Evolutionary conservation across 2,329 filamentous ascomycete species (phyloP), one percentile per base, ranked within the genome.

Genomic region (Hypoxylon sp.): DNA sequence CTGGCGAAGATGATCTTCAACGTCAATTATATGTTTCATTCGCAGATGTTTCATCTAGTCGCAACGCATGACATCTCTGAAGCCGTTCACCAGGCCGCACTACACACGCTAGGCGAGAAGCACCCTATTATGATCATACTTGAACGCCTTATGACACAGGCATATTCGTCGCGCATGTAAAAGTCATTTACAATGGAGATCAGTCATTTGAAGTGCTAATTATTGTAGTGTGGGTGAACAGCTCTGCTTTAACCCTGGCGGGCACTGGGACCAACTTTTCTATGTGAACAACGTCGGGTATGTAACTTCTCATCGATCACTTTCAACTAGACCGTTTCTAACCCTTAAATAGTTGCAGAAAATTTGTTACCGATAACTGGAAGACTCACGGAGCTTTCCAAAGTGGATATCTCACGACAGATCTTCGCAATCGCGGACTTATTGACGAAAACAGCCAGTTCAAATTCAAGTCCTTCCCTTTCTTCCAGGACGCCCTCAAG

Each of bases 21-120:
- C 51, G 43, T 56, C 7, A 77, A 78, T 51, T 76, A 79, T 61
- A 72, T 79, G 61, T 79, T 75, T 70, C 73, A 75, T 60, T 72
- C 67, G 2, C 75, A 78, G 37, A 73, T 71, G 56, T 71, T 74
- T 53, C 76, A 78, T 64, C 66, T 79, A 1, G 72, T 41, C 37
- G 37, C 37, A 9, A 41, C 14, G 7, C 37, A 41, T 21, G 37
- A 41, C 8, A 8, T 41, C 1, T 41, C 37, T 41, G 37, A 41
- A 19, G 37, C 37, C 37, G 37, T 41, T 21, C 37, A 41, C 16
- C 37, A 41, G 16, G 37, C 37, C 16, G 37, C 37, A 11, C 16
- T 41, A 1, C 37, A 41, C 16, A 41, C 37, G 3, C 37, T 41
- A 9, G 21, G 37, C 16, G 37, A 41, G 37, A 41, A 41, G 16